Percentiles rank a stretch among this genome's conserved stretches.
Evolutionary conservation across 768 basidiomycete genomes (phyloP).

Genomic region (Trametes punicea): DNA sequence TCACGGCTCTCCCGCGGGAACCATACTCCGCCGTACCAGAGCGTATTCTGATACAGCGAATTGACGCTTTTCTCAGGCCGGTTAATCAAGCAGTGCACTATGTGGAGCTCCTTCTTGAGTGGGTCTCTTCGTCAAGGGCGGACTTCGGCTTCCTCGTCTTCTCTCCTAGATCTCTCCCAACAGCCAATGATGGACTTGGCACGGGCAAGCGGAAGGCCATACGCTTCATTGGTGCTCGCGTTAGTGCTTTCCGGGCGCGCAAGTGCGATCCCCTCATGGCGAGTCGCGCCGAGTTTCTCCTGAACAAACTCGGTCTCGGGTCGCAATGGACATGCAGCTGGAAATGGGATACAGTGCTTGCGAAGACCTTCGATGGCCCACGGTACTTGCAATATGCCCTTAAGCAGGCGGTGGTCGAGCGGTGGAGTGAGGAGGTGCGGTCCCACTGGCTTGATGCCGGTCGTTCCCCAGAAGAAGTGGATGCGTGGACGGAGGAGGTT

Average conservation of each 20-base stretch:
- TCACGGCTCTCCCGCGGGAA: background rate
- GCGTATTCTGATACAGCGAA: background rate
- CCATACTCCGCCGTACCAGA: background rate
- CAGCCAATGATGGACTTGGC: too few species aligned
- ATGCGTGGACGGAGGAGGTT: background rate
- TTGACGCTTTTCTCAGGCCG: background rate
- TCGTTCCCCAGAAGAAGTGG: background rate
- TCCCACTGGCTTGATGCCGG: background rate
- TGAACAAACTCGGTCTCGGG: background rate
- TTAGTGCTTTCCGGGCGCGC: background rate
- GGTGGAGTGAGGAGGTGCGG: background rate
- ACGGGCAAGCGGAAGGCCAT: too few species aligned
- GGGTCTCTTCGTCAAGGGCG: background rate
- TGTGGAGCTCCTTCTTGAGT: background rate
- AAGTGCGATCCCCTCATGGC: background rate
- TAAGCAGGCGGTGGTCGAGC: background rate
- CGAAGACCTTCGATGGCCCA: background rate
- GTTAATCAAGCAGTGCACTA: background rate
- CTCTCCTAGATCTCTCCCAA: too few species aligned
- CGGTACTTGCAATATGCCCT: background rate
- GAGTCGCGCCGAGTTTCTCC: background rate
- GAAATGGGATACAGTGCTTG: background rate
- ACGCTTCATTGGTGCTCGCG: background rate
- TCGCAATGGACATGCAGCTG: background rate
- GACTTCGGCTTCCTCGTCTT: background rate